Conservation (phyloP, 2,329 filamentous ascomycete species). For the Coleophoma crateriformis region DNA sequence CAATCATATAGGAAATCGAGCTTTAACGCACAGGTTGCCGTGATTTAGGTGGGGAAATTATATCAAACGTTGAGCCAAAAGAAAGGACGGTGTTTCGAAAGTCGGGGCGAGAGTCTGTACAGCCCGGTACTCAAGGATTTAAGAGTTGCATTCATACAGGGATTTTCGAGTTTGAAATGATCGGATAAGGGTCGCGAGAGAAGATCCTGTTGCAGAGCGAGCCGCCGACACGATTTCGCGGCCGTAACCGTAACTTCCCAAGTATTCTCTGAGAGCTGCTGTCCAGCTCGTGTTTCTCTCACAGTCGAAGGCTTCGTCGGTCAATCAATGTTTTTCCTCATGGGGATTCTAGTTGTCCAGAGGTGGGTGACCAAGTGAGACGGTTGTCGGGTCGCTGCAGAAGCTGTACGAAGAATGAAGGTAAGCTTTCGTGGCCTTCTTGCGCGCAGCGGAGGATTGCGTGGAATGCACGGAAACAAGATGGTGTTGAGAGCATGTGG, state of each 20-base stretch:
- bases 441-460: slow-evolving; percentile 8
- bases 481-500: background rate
- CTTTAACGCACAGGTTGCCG: slow-evolving; percentile 4
- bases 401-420: slow-evolving; percentile 7
- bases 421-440: slow-evolving; percentile 12
- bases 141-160: slow-evolving; percentile 6
- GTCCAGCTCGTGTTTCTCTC: background rate
- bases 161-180: slow-evolving; percentile 9
- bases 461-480: background rate
- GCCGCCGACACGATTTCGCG: background rate
- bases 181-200: slow-evolving; percentile 12
- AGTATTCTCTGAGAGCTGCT: background rate
- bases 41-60: slow-evolving; percentile 4
- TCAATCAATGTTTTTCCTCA: slow-evolving; percentile 1
- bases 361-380: slow-evolving; percentile 8
- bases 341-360: background rate
- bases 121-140: slow-evolving; percentile 3
- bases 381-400: slow-evolving; percentile 14
- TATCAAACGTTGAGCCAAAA: background rate
- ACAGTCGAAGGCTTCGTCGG: slow-evolving; percentile 3
- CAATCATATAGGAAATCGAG: slow-evolving; percentile 2
- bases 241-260: background rate
- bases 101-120: background rate
- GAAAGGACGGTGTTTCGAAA: slow-evolving; percentile 8
- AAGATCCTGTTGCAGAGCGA: background rate